Percentiles rank a stretch among this genome's conserved stretches.
Conservation (phyloP, 345 rosid species). For the Raphanus raphanistrum region DNA sequence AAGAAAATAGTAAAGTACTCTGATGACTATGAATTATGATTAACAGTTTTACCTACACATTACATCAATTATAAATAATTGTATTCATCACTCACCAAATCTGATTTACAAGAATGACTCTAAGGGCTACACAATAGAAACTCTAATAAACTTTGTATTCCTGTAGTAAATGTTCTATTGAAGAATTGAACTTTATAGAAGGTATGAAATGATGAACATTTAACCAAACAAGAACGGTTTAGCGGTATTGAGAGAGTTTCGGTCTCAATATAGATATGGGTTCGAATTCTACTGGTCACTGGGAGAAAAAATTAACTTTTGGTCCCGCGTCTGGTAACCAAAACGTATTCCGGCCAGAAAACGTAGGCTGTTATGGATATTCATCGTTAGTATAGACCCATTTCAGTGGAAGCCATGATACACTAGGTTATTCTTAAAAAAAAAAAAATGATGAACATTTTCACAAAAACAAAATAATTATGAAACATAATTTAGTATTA, state of each 20-base stretch:
- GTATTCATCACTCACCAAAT: background rate
- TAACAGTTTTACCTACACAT: background rate
- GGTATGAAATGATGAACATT: background rate
- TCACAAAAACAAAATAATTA: background rate
- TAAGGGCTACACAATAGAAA: background rate
- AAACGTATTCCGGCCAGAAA: too few relatives aligned
- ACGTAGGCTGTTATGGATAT: too few relatives aligned
- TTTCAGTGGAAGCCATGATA: too few relatives aligned
- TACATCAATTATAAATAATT: background rate
- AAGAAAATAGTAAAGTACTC: slow-evolving; percentile 27
- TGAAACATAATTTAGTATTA: background rate
- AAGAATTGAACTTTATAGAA: background rate
- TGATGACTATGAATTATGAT: background rate
- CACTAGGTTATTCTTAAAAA: too few relatives aligned
- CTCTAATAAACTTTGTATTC: background rate
- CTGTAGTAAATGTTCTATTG: background rate
- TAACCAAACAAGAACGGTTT: too few relatives aligned
- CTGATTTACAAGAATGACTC: background rate
- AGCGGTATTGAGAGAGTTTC: too few relatives aligned
- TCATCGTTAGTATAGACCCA: too few relatives aligned
- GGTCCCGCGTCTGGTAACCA: too few relatives aligned
- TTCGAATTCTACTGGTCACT: too few relatives aligned
- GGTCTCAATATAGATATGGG: too few relatives aligned
- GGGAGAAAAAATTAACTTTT: too few relatives aligned
- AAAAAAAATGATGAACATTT: background rate